phyloP scores from a whole-genome alignment of 345 rosid species.

The Aegle marmelos region DNA sequence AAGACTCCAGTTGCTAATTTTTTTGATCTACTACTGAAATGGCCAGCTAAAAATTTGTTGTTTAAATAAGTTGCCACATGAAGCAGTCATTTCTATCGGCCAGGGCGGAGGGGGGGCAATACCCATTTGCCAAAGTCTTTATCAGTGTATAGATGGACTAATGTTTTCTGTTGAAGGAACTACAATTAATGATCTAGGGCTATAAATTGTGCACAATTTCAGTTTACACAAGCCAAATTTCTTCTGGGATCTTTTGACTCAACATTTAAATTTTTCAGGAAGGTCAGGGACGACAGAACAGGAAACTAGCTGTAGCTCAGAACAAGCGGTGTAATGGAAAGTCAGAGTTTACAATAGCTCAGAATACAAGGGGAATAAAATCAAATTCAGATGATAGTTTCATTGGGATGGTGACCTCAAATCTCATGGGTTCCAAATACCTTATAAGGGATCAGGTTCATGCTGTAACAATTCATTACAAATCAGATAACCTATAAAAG shows the following conservation, averaged over 20 bases:
- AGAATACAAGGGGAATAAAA: conserved; percentile 58
- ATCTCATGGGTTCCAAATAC: conserved; percentile 85
- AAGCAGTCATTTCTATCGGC: not conserved
- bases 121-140: not conserved
- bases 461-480: not conserved
- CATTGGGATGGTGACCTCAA: conserved; percentile 70
- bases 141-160: not conserved
- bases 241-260: conserved; percentile 5
- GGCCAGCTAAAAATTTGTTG: not conserved
- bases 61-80: not conserved
- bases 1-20: not conserved
- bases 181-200: not conserved
- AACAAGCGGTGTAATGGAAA: conserved; percentile 64
- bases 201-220: not conserved
- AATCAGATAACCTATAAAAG: not conserved
- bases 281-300: conserved; percentile 83
- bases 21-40: not conserved
- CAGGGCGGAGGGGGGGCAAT: too few relatives aligned
- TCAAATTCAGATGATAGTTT: conserved; percentile 70
- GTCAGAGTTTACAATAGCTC: conserved; percentile 65
- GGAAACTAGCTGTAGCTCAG: conserved; percentile 83
- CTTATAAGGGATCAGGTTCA: conserved; percentile 78
- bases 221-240: not conserved
- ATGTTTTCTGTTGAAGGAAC: not conserved
- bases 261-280: conserved; percentile 48